Percentiles rank a stretch among this genome's conserved stretches.
phyloP scores from a whole-genome alignment of 2,329 filamentous ascomycete genomes.

The Colletotrichum shisoi region DNA sequence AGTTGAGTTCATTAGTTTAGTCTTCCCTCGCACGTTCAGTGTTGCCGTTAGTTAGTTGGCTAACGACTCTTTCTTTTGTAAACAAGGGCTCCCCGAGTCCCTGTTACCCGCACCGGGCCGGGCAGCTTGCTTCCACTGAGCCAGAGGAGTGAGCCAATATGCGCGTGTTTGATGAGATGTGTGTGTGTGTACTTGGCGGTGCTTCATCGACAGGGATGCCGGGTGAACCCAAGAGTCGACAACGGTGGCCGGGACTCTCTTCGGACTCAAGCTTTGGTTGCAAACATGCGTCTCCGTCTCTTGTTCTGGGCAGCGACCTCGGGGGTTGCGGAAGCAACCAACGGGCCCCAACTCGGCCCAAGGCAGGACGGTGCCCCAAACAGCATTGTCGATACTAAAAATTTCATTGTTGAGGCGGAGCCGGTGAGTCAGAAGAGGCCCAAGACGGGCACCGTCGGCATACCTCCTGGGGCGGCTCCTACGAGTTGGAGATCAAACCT shows the following conservation, averaged over 20 bases:
- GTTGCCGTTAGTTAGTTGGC: no score
- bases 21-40: no score
- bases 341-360: not conserved
- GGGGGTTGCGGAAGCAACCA: not conserved
- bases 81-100: no score
- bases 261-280: not conserved
- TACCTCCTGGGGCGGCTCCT: constrained; percentile 55
- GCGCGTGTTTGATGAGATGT: constrained; percentile 12
- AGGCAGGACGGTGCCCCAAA: not conserved
- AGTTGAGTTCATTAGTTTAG: no score
- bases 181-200: constrained; percentile 1
- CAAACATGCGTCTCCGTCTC: constrained; percentile 4
- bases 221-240: not conserved
- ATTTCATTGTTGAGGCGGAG: constrained; percentile 41
- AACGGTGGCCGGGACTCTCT: not conserved
- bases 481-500: constrained; percentile 55
- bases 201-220: constrained; percentile 5
- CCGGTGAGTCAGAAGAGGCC: constrained; percentile 5
- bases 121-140: not conserved
- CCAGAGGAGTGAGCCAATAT: constrained; percentile 5
- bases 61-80: no score
- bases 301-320: constrained; percentile 2
- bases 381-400: constrained; percentile 15
- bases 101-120: no score
- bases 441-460: rapidly evolving